Conservation (phyloP, 257 asterid species). For the Nyctanthes arbortristis region DNA sequence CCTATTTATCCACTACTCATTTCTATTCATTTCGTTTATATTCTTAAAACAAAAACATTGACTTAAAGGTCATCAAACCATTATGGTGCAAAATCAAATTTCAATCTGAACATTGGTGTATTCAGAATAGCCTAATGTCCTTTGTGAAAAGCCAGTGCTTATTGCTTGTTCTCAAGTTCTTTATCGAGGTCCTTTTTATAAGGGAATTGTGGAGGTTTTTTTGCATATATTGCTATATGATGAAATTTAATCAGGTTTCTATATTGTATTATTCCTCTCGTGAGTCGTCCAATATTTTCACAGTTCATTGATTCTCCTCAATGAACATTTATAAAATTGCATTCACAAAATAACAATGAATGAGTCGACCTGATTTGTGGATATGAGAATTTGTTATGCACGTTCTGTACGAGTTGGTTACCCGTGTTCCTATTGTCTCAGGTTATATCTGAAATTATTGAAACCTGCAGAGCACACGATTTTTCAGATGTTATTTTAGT, state of each 20-base stretch:
- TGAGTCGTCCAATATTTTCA: background rate
- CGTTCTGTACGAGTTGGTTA: background rate
- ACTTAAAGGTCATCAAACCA: too few species aligned
- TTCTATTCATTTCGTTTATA: too few species aligned
- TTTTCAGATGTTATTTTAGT: conserved; percentile 87
- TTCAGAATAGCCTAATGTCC: background rate
- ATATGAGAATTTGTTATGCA: background rate
- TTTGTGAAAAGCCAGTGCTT: background rate
- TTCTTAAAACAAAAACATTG: too few species aligned
- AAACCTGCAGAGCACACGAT: conserved; percentile 86
- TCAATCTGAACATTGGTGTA: background rate
- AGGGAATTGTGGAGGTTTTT: background rate
- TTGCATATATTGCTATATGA: background rate
- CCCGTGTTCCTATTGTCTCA: conserved; percentile 26
- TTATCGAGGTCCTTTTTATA: background rate
- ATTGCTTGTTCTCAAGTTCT: background rate
- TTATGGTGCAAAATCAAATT: too few species aligned
- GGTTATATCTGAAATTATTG: conserved; percentile 91
- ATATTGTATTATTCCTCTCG: background rate
- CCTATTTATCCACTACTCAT: too few species aligned
- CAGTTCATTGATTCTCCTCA: background rate
- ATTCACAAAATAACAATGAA: background rate
- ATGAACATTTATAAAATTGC: background rate
- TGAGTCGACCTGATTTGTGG: background rate
- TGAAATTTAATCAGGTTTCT: background rate